Evolutionary conservation across 208 protist genomes (phyloP), one percentile per base, ranked within the genome.

Genomic region (Herpetomonas tarakana): DNA sequence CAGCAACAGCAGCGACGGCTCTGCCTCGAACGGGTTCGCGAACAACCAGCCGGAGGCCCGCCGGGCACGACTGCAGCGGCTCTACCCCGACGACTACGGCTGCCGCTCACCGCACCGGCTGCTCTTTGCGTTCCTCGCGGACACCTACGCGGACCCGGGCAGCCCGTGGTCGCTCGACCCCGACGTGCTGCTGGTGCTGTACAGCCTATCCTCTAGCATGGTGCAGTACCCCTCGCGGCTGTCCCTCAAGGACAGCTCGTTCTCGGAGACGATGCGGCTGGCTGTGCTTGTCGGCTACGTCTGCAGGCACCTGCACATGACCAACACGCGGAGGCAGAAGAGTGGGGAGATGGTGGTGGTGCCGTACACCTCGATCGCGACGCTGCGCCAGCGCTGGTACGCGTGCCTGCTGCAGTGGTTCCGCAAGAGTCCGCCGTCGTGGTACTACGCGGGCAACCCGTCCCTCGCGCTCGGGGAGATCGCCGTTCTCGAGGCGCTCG

Each of bases 391-490:
- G 69, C 77, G 80, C 19, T 88, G 71, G 64, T 94, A 94, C 60
- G 68, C 61, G 52, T 76, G 59, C 46, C 69, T 92, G 44, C 71
- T 94, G 61, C 88, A 80, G 51, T 94, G 88, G 88, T 92, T 94
- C 68, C 78, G 71, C 39, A 81, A 85, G 67, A 73, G 52, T 29
- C 88, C 84, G 41, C 84, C 84, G 29, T 82, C 76, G 11, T 94
- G 85, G 84, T 92, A 91, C 64, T 88, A 88, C 61, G 76, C 82
- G 22, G 62, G 62, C 29, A 74, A 89, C 58, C 74, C 67, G 35
- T 57, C 58, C 28, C 71, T 69, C 53, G 81, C 75, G 26, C 54
- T 54, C 22, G 68, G 79, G 44, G 80, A 83, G 73, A 54, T 87
- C 47, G 53, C 54, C 22, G 70, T 83, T 21, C 65, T 92, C 18